Conservation (phyloP, 108 stramenopile genomes). For the Cyclostephanos invisitatus region DNA sequence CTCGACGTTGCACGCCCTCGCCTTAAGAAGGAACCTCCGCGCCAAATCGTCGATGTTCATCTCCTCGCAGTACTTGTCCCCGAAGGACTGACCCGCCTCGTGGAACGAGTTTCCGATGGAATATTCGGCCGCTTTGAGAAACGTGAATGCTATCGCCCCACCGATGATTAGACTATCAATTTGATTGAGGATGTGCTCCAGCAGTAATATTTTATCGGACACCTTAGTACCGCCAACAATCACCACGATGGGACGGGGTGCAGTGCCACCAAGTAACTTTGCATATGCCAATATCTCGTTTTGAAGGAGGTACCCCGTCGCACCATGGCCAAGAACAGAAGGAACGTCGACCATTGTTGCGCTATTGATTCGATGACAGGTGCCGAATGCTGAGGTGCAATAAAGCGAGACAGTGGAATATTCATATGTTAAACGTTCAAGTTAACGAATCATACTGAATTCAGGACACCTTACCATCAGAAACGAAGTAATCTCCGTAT, state of each 20-base stretch:
- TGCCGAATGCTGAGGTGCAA: constrained; percentile 88
- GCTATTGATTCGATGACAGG: constrained; percentile 91
- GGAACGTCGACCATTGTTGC: constrained; percentile 70
- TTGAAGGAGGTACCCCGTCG: constrained; percentile 68
- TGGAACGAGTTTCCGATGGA: constrained; percentile 79
- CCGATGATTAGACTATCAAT: constrained; percentile 91
- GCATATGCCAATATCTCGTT: constrained; percentile 90
- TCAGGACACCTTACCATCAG: constrained; percentile 58
- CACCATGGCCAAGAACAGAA: constrained; percentile 44
- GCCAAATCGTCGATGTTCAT: constrained; percentile 88
- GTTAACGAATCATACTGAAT: neutral
- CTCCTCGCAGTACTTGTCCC: constrained; percentile 37
- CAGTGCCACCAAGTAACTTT: constrained; percentile 59
- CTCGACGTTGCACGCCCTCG: constrained; percentile 63
- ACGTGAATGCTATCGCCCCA: constrained; percentile 98
- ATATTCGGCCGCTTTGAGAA: constrained; percentile 89
- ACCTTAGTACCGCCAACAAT: constrained; percentile 99
- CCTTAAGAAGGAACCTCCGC: constrained; percentile 66
- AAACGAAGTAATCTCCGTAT: constrained; percentile 83
- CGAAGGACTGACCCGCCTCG: constrained; percentile 71
- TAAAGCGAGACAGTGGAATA: neutral
- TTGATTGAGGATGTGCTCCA: constrained; percentile 88
- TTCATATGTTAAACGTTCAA: neutral
- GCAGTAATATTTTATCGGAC: constrained; percentile 93
- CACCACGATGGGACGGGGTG: constrained; percentile 73